These are phyloP conservation scores for Boechera retrofracta DNA, from an alignment of 345 rosid species.

Conservation along the genomic window DNA sequence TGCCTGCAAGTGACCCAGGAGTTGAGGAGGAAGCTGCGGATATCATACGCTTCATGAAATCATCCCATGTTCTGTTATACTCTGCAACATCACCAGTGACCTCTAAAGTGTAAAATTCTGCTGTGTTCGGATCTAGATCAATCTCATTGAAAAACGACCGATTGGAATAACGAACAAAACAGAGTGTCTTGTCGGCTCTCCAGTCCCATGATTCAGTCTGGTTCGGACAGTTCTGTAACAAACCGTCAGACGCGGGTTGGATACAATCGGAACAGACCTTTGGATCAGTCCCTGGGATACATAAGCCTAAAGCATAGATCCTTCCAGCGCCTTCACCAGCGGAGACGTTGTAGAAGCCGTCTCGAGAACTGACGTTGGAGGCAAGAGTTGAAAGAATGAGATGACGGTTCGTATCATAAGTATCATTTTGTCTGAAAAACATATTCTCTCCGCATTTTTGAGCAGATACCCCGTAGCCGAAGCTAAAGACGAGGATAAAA, in stretches of 20 bases:
- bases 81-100: conserved; percentile 7
- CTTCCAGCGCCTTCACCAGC: conserved; percentile 31
- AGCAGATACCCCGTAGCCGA: conserved; percentile 9
- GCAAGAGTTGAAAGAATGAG: conserved; percentile 40
- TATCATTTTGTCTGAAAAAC: conserved; percentile 22
- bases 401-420: conserved; percentile 33
- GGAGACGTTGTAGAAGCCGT: conserved; percentile 45
- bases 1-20: conserved; percentile 15
- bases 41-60: conserved; percentile 22
- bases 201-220: conserved; percentile 49
- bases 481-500: not conserved
- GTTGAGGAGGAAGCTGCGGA: conserved; percentile 21
- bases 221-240: conserved; percentile 43
- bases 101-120: not conserved
- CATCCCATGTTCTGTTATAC: conserved; percentile 25
- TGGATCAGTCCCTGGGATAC: conserved; percentile 39
- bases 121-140: not conserved
- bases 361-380: conserved; percentile 37
- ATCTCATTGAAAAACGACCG: conserved; percentile 18
- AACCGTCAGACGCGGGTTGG: conserved; percentile 3
- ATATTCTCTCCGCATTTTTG: conserved; percentile 18
- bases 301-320: conserved; percentile 44
- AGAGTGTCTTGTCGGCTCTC: conserved; percentile 37
- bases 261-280: conserved; percentile 45
- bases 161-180: conserved; percentile 53